phyloP scores from a whole-genome alignment of 1,284 basidiomycete species.

The Irpex rosettiformis region DNA sequence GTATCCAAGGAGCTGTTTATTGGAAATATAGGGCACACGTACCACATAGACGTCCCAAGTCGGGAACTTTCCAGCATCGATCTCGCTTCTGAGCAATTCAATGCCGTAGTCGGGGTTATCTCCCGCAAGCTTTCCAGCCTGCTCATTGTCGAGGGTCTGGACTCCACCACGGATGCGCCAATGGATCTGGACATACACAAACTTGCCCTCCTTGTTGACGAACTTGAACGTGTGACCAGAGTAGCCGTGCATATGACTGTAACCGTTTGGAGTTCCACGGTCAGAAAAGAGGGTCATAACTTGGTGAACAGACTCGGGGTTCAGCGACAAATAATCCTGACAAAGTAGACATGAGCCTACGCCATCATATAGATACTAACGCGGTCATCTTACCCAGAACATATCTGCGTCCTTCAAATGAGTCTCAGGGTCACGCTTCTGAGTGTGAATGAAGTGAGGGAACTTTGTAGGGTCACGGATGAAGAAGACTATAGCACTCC shows the following conservation, averaged over 20 bases:
- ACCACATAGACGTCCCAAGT: slow-evolving; percentile 74
- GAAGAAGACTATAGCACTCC: slow-evolving; percentile 62
- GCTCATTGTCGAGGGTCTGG: slow-evolving; percentile 70
- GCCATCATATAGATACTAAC: too few species aligned
- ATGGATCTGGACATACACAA: slow-evolving; percentile 85
- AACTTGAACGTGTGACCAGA: slow-evolving; percentile 93
- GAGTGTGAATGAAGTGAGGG: slow-evolving; percentile 94
- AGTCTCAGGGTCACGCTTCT: slow-evolving; percentile 90
- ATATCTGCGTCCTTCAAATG: slow-evolving; percentile 80
- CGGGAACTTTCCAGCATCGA: slow-evolving; percentile 76
- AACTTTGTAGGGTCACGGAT: slow-evolving; percentile 81
- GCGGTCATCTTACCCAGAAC: slow-evolving; percentile 58
- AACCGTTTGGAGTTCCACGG: slow-evolving; percentile 87
- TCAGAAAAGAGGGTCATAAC: slow-evolving; percentile 88
- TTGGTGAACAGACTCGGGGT: slow-evolving; percentile 91
- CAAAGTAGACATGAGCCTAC: too few species aligned
- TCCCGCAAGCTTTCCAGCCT: slow-evolving; percentile 55
- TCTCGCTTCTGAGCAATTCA: slow-evolving; percentile 74
- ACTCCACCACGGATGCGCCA: slow-evolving; percentile 72
- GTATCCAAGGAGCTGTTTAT: background rate
- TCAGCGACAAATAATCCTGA: slow-evolving; percentile 92
- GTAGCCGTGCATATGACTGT: slow-evolving; percentile 85
- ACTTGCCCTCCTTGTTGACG: slow-evolving; percentile 78
- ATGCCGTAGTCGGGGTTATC: slow-evolving; percentile 82
- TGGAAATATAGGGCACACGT: slow-evolving; percentile 9